Evolutionary conservation across 768 basidiomycete species (phyloP).

Genomic region (Xerocomus brunneocitrinus): DNA sequence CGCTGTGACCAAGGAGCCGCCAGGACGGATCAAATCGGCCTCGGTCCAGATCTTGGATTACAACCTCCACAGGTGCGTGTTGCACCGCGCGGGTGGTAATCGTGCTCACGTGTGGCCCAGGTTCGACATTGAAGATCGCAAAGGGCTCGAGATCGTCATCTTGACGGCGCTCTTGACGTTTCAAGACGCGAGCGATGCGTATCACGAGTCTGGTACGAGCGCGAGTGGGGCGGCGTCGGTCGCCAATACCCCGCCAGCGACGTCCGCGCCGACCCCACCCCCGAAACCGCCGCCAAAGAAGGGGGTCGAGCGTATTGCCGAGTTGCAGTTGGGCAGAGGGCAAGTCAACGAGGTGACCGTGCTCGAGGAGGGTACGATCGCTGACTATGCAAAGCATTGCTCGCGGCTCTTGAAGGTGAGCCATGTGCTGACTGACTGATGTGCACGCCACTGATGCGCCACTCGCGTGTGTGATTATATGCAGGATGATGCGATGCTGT

Average conservation of each 20-base stretch:
- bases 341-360: constrained; percentile 75
- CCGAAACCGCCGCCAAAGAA: constrained; percentile 62
- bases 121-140: constrained; percentile 81
- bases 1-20: constrained; percentile 72
- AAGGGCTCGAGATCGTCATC: constrained; percentile 80
- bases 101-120: not conserved
- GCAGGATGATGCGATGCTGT: constrained; percentile 78
- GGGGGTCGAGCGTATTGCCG: constrained; percentile 65
- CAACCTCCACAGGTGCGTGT: constrained; percentile 64
- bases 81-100: not conserved
- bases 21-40: constrained; percentile 58
- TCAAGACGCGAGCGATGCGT: constrained; percentile 60
- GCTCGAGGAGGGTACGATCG: constrained; percentile 55
- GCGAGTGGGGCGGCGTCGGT: constrained; percentile 1
- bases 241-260: not conserved
- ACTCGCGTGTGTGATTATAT: not conserved
- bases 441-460: not conserved
- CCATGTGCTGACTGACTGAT: too few species aligned
- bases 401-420: constrained; percentile 56
- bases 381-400: constrained; percentile 70
- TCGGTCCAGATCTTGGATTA: constrained; percentile 80
- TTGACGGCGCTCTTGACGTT: constrained; percentile 75
- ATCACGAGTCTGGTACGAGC: constrained; percentile 36
- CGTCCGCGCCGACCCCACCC: constrained; percentile 39
- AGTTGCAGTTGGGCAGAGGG: constrained; percentile 61